These are phyloP conservation scores for Taphrina betulina DNA, from an alignment of 1,139 yeast species.

Conservation along the genomic window DNA sequence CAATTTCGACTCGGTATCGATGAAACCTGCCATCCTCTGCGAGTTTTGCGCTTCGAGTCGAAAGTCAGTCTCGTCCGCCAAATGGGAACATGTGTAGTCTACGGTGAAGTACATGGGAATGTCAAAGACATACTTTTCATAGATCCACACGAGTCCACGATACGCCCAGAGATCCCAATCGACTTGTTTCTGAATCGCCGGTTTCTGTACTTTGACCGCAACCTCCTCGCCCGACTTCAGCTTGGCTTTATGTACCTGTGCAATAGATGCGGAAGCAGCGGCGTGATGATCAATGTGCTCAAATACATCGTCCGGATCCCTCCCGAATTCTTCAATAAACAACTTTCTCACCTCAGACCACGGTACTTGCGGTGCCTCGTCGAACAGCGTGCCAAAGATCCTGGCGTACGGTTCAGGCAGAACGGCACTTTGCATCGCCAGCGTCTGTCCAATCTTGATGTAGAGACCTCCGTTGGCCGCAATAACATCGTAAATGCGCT, in stretches of 20 bases:
- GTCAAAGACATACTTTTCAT: slow-evolving; percentile 57
- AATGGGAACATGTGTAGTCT: slow-evolving; percentile 57
- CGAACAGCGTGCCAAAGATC: slow-evolving; percentile 59
- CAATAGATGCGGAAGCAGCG: slow-evolving; percentile 70
- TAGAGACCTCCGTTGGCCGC: slow-evolving; percentile 66
- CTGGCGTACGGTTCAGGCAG: slow-evolving; percentile 64
- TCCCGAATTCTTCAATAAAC: slow-evolving; percentile 52
- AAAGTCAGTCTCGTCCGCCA: slow-evolving; percentile 64
- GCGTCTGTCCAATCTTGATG: slow-evolving; percentile 72
- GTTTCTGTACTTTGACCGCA: slow-evolving; percentile 70
- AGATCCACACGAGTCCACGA: slow-evolving; percentile 53
- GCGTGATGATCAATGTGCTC: slow-evolving; percentile 54
- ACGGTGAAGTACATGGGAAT: slow-evolving; percentile 63
- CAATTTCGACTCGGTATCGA: slow-evolving; percentile 47
- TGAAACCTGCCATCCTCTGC: slow-evolving; percentile 43
- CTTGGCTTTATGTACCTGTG: slow-evolving; percentile 65
- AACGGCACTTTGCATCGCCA: slow-evolving; percentile 67
- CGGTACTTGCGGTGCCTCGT: slow-evolving; percentile 65
- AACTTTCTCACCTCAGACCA: slow-evolving; percentile 57
- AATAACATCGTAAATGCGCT: slow-evolving; percentile 55
- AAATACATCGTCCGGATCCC: slow-evolving; percentile 48
- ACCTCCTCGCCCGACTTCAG: slow-evolving; percentile 57
- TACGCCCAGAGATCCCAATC: slow-evolving; percentile 61
- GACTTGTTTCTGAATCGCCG: slow-evolving; percentile 58
- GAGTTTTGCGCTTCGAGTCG: slow-evolving; percentile 58